Evolutionary conservation across 2,329 filamentous ascomycete species (phyloP).

Genomic region (Clathrospora elynae): DNA sequence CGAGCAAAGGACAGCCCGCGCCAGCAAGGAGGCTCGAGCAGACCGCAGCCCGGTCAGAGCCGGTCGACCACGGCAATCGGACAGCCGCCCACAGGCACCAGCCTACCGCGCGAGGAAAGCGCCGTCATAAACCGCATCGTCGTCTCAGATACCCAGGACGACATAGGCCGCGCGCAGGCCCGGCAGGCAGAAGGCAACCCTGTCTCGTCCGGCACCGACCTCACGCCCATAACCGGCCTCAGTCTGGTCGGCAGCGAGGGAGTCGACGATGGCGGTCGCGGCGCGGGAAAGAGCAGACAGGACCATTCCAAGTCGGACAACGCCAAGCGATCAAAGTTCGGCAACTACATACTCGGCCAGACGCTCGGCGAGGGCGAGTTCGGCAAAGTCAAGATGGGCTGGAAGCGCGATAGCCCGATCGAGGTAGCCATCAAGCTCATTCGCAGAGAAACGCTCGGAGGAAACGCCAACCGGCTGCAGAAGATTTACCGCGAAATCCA

Average conservation of each 20-base stretch:
- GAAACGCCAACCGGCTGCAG: slow-evolving; percentile 84
- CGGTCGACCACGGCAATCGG: slow-evolving; percentile 57
- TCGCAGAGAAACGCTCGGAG: slow-evolving; percentile 84
- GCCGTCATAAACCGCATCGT: slow-evolving; percentile 78
- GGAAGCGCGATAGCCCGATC: slow-evolving; percentile 93
- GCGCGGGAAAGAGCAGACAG: slow-evolving; percentile 57
- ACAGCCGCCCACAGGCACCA: slow-evolving; percentile 57
- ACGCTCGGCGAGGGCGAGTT: slow-evolving; percentile 98
- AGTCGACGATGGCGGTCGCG: slow-evolving; percentile 54
- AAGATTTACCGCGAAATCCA: slow-evolving; percentile 98
- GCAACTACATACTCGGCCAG: slow-evolving; percentile 93
- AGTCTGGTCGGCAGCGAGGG: slow-evolving; percentile 58
- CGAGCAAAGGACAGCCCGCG: slow-evolving; percentile 55
- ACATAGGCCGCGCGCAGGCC: slow-evolving; percentile 72
- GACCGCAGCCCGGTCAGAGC: slow-evolving; percentile 50
- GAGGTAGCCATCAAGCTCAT: slow-evolving; percentile 98
- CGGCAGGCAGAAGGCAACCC: slow-evolving; percentile 67
- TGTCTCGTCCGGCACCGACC: slow-evolving; percentile 49
- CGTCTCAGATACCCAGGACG: slow-evolving; percentile 74
- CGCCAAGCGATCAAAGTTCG: slow-evolving; percentile 83
- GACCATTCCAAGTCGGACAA: slow-evolving; percentile 60
- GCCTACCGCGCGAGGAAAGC: slow-evolving; percentile 74
- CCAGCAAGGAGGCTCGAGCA: slow-evolving; percentile 35
- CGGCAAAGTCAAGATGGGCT: slow-evolving; percentile 97
- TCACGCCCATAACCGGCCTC: slow-evolving; percentile 55